Evolutionary conservation across 352 stramenopile species (phyloP), one percentile per base, ranked within the genome.

Genomic region (Bremia lactucae): DNA sequence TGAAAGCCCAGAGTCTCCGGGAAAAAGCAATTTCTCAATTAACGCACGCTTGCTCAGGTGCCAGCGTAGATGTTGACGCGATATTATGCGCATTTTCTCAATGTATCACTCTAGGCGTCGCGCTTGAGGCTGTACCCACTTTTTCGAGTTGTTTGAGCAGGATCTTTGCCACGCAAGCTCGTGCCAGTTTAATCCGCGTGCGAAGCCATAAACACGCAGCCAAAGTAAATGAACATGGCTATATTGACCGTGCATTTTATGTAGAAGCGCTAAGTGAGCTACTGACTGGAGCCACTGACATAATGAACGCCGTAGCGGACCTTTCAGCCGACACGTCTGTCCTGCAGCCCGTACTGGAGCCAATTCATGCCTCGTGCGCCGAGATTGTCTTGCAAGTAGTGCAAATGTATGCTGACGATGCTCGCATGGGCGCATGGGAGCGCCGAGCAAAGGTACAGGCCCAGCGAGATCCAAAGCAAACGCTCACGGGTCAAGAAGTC

Each of bases 211-310:
- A 87, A 57, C 58, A 53, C 11, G 51, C 57, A 1, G 76, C 79
- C 4, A 59, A 62, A 15, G 72, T 78, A 2, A 92, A 89, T 41
- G 68, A 77, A 44, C 59, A 87, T 52, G 79, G 79, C 44, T 92
- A 92, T 60, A 87, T 89, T 43, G 76, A 88, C 39, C 76, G 76
- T 23, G 62, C 63, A n/a, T 83, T 87, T 40, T 89, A 89, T 42
- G 73, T 87, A 9, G 69, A 87, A 39, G 72, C 65, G 4, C 55
- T 89, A 42, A 73, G 65, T 36, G 72, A 85, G 57, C 55, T 89
- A 14, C 54, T 89, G 37, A 83, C 65, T 4, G 73, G 73, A 14
- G 62, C 74, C 13, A 86, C 74, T 0, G 76, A 87, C 42, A 68
- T 87, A 35, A 83, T 84, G 68, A 87, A 87, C 44, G 76, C 76